phyloP scores from a whole-genome alignment of 371 early-diverging fungal genomes.

The Homolaphlyctis polyrhiza region DNA sequence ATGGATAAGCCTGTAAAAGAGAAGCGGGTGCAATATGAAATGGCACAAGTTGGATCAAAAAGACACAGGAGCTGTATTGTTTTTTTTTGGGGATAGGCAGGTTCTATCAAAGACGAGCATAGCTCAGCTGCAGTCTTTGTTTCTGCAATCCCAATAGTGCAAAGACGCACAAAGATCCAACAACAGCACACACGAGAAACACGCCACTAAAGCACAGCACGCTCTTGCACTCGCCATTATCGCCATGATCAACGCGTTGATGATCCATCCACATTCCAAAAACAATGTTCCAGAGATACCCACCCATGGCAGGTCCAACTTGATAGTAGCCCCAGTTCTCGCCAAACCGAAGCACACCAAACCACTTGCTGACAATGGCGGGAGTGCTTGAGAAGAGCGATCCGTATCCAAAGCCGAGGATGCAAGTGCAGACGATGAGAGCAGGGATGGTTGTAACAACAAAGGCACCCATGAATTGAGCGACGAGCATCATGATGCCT shows the following conservation, averaged over 20 bases:
- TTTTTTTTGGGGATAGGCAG: too few species aligned
- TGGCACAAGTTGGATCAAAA: too few species aligned
- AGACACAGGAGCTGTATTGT: too few species aligned
- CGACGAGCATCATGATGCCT: conserved; percentile 7
- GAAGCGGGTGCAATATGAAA: too few species aligned
- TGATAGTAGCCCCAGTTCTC: conserved; percentile 28
- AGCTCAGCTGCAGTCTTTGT: too few species aligned
- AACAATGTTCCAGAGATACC: conserved; percentile 23
- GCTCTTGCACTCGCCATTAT: not conserved
- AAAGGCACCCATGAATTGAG: conserved; percentile 22
- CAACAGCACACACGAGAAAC: not conserved
- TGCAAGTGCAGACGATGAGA: conserved; percentile 8
- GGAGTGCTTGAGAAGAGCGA: conserved; percentile 27
- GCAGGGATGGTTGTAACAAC: not conserved
- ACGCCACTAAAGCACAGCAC: not conserved
- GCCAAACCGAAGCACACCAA: conserved; percentile 28
- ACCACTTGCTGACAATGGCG: conserved; percentile 28
- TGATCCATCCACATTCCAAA: conserved; percentile 28
- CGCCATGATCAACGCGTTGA: not conserved
- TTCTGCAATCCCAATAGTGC: not conserved
- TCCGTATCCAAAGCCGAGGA: conserved; percentile 32
- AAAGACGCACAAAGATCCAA: not conserved
- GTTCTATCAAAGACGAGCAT: too few species aligned
- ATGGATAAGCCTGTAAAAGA: too few species aligned
- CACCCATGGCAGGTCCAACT: conserved; percentile 32